A percentile compares a stretch with the other conserved stretches of the same genome.
Conservation (phyloP, 2,329 filamentous ascomycete genomes). For the Microsporum canis region DNA sequence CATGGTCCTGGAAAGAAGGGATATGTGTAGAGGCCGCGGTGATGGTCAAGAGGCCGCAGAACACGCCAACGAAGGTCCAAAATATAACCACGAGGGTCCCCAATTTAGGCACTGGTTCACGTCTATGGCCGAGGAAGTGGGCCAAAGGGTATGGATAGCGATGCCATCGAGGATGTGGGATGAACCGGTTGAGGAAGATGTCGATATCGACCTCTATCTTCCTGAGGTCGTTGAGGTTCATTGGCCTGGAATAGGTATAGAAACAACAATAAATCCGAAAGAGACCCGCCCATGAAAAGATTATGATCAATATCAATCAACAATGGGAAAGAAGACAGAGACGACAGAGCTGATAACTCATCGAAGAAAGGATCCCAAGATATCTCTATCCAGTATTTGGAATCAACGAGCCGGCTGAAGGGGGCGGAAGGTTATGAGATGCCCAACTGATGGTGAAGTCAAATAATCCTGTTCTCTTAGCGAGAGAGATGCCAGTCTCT, state of each 20-base stretch:
- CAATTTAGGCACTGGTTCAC: constrained; percentile 26
- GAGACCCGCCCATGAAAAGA: background rate
- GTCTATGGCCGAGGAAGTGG: constrained; percentile 56
- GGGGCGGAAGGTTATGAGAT: background rate
- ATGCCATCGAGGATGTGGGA: constrained; percentile 55
- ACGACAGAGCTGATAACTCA: background rate
- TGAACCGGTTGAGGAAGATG: constrained; percentile 56
- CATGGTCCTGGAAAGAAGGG: constrained; percentile 41
- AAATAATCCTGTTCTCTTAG: background rate
- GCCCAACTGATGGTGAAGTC: background rate
- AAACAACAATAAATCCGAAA: background rate
- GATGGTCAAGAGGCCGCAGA: constrained; percentile 50
- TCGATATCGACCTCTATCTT: constrained; percentile 59
- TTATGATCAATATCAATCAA: background rate
- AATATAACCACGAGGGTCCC: constrained; percentile 50
- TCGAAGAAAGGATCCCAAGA: background rate
- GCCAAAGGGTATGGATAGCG: constrained; percentile 55
- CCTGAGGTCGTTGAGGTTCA: constrained; percentile 3
- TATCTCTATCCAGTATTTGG: background rate
- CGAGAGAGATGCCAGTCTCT: no score
- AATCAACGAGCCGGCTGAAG: background rate
- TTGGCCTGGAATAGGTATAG: background rate
- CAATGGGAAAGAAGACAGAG: background rate
- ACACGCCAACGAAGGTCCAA: constrained; percentile 56
- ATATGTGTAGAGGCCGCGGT: constrained; percentile 46